Base-by-base conservation (phyloP, 163 green algal genomes). In the Chlamydomonas reinhardtii region DNA sequence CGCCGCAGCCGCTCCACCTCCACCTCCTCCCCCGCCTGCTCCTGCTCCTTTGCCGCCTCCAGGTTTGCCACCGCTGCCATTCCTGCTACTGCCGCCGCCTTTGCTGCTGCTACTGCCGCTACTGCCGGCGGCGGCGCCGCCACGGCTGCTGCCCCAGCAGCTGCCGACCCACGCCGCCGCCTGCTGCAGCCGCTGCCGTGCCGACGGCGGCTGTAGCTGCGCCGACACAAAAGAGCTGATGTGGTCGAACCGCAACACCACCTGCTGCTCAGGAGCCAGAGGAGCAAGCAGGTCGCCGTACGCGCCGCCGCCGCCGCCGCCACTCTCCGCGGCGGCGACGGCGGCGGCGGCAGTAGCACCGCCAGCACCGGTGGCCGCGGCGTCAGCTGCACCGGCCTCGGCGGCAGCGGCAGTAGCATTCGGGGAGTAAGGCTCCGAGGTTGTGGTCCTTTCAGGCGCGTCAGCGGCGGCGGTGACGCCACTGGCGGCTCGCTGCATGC, bases 121-220 rank as follows among this genome's bases (percentile, higher is more conserved):
- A 2, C 24, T 27, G 37, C 62, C 43, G 37, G 29, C 29, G 39
- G 35, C 31, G 59, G 32, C 32, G 31, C n/a, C 5, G 54, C 31
- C 54, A 3, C 6, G 32, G 35, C 16, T 2, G 8, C 56, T 34
- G 82, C 39, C 59, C 73, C 64, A 8, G 31, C 61, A 9, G 54
- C 34, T 29, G 39, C 34, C 27, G 22, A 77, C 17, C 81, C 81
- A 87, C 27, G 20, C n/a, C 5, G 56, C 37, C 35, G 39, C 59
- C 48, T 81, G 34, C 22, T 24, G n/a, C 39, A 29, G 29, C 4
- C 74, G 83, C 83, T 88, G 73, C 66, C 9, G 24, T 74, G 73
- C 65, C 37, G 64, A 88, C 4, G 83, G 74, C 27, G 83, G 83
- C 48, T 83, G 83, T 24, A 88, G 62, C 64, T 77, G 73, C 15